Evolutionary conservation across 1,139 yeast genomes (phyloP), one percentile per base, ranked within the genome.

Genomic region (Lodderomyces theae): DNA sequence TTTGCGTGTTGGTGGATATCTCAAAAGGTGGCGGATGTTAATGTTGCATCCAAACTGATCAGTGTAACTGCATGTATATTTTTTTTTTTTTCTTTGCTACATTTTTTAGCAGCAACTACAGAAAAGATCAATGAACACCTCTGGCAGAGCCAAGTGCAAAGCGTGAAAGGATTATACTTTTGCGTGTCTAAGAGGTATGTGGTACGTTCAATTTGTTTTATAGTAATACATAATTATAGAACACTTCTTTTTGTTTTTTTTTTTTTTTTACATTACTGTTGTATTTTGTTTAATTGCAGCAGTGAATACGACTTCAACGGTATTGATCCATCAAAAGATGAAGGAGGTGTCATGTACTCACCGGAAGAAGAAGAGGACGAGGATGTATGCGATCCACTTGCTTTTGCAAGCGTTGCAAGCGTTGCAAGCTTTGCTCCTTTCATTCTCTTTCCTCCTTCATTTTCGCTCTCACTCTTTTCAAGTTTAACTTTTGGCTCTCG

Each of bases 281-380:
- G 22, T 19, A 19, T 19, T 19, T 19, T 19, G 30, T 42, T 42
- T 35, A 42, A 16, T 35, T 40, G 41, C 12, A 37, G 37, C 22
- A 12, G 26, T 9, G 41, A 29, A 13, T 28, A 35, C 26, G 23
- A 21, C 28, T 34, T 37, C 37, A 41, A 38, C 10, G 43, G 43
- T 25, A 35, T 31, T n/a, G 26, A 31, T 7, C 30, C 43, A 7
- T 33, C 35, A 37, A 38, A 41, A 3, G 41, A 41, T 13, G 39
- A 34, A 12, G 35, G 35, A 6, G 43, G 43, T 11, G 43, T 40
- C 31, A 5, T 28, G 12, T 28, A 28, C n/a, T 17, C 18, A 10
- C 18, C 11, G 9, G 25, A 18, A n/a, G 21, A 5, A 23, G 26
- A 23, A 12, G 26, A 23, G 26, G 11, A 21, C 6, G 23, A 21